Conservation (phyloP, 768 basidiomycete genomes). For the Boletus rex-veris region DNA sequence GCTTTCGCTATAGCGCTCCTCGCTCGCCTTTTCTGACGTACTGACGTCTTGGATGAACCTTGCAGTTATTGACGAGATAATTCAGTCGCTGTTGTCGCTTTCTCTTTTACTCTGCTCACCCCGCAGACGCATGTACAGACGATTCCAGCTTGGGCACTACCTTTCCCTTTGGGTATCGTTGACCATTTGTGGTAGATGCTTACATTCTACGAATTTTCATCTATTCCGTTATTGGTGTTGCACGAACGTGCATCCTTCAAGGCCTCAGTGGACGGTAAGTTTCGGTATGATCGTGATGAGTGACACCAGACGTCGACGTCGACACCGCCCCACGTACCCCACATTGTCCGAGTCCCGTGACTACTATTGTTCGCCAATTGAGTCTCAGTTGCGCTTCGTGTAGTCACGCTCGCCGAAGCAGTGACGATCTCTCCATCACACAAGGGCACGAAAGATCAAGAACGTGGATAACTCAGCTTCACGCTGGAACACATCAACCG, state of each 20-base stretch:
- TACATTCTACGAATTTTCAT: background rate
- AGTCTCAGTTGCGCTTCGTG: too few relatives aligned
- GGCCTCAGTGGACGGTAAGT: background rate
- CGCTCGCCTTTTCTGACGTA: constrained; percentile 18
- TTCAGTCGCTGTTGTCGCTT: background rate
- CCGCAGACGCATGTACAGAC: background rate
- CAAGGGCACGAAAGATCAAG: background rate
- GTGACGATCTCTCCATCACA: too few relatives aligned
- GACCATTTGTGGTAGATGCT: background rate
- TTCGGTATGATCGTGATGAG: background rate
- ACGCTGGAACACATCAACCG: constrained; percentile 1
- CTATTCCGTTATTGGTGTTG: background rate
- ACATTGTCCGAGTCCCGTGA: too few relatives aligned
- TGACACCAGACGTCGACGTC: too few relatives aligned
- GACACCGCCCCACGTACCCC: too few relatives aligned
- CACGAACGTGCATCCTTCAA: background rate
- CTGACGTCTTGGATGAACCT: background rate
- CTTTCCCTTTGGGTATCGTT: background rate
- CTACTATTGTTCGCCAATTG: too few relatives aligned
- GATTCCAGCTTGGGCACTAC: background rate
- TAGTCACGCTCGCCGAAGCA: too few relatives aligned
- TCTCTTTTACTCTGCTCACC: background rate
- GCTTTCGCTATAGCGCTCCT: constrained; percentile 14
- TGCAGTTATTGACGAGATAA: background rate
- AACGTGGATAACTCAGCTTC: background rate